Evolutionary conservation across 495 filamentous ascomycete species (phyloP), one percentile per base, ranked within the genome.

Genomic region (Aspergillus haitiensis): DNA sequence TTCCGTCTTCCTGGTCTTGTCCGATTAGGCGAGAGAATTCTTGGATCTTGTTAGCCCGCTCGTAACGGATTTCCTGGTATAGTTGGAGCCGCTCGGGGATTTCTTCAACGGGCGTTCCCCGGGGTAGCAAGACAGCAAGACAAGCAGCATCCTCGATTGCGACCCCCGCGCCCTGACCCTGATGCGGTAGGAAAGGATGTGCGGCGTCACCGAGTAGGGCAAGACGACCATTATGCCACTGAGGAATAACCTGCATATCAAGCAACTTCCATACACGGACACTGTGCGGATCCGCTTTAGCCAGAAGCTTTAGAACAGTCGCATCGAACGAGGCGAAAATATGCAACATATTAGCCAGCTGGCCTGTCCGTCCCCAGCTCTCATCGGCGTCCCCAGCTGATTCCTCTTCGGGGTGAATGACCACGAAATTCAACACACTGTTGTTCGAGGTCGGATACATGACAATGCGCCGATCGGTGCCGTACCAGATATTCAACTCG

Each of bases 61-160:
- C 72, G 50, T 78, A 74, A 15, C 84, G 62, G 21, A 79, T 76
- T 27, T 75, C 62, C 50, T 84, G 68, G 65, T 85, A 87, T 4
- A 86, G 60, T 61, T 73, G 62, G 8, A 87, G 67, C 4, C 83
- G 70, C 7, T 77, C 72, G 0, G 73, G 56, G 3, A 87, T 65
- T 12, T 81, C 78, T 3, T 58, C 57, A 0, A 60, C 33, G 2
- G 59, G 45, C 0, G 73, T 79, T 0, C 71, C 77, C 7, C 44
- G 21, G 0, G 76, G 72, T 1, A 86, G 68, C 0, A 86, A 64
- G 13, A 77, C 72, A 5, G 71, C 75, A 1, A 87, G 67, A 7
- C 80, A 71, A 2, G 76, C 79, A 7, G 76, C 84, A 58, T 87
- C 83, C 63, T 87, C 83, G 18, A 84, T 81, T 0, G 81, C 78